Percentiles rank a stretch among this genome's conserved stretches.
Conservation (phyloP, 2,329 filamentous ascomycete genomes). For the Tolypocladium inflatum region DNA sequence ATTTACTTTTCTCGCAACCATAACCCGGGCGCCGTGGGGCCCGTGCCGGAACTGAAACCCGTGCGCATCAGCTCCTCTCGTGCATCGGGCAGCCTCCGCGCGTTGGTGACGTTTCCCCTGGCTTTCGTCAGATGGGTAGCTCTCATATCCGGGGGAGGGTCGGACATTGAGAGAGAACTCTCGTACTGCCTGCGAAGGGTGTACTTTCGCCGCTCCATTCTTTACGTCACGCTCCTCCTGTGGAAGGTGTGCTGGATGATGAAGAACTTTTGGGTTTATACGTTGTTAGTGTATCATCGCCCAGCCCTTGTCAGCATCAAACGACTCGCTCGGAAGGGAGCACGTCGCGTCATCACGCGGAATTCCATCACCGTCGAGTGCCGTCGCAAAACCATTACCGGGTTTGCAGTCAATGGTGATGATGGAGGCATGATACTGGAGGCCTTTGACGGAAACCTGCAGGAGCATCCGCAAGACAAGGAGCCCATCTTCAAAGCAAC, state of each 20-base stretch:
- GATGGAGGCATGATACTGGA: constrained; percentile 16
- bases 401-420: constrained; percentile 17
- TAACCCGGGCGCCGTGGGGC: background rate
- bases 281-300: constrained; percentile 22
- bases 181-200: constrained; percentile 20
- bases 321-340: constrained; percentile 21
- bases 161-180: constrained; percentile 24
- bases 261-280: constrained; percentile 21
- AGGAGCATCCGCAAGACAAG: constrained; percentile 9
- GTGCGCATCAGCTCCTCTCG: background rate
- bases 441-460: constrained; percentile 16
- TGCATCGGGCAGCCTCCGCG: constrained; percentile 2
- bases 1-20: background rate
- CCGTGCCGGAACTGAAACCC: constrained; percentile 4
- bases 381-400: constrained; percentile 19
- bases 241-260: constrained; percentile 21
- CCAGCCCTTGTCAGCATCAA: constrained; percentile 19
- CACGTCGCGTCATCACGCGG: constrained; percentile 15
- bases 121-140: constrained; percentile 21
- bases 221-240: constrained; percentile 16
- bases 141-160: constrained; percentile 22
- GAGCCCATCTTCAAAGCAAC: constrained; percentile 14
- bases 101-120: constrained; percentile 11
- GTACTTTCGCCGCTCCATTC: constrained; percentile 11
- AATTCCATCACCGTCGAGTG: constrained; percentile 20